These are phyloP conservation scores for Carex cristatella DNA, from an alignment of 176 grass and related monocot species.

Conservation along the genomic window DNA sequence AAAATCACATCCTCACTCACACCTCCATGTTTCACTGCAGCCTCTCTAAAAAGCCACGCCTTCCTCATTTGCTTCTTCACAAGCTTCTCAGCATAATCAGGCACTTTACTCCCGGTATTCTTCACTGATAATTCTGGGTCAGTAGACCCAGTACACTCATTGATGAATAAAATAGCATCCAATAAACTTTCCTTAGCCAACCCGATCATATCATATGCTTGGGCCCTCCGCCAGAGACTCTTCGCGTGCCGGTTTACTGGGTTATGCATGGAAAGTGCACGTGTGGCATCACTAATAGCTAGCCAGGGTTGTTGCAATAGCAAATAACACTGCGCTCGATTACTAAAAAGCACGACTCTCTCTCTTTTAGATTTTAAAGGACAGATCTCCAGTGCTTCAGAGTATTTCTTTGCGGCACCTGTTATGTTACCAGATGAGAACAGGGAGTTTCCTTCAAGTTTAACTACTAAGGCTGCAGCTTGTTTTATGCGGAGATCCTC, in stretches of 20 bases:
- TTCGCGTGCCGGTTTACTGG: constrained; percentile 63
- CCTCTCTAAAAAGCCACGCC: constrained; percentile 95
- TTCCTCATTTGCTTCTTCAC: constrained; percentile 97
- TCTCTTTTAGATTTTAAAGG: constrained; percentile 99
- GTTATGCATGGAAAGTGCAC: constrained; percentile 86
- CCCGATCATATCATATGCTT: constrained; percentile 98
- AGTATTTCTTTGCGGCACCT: constrained; percentile 86
- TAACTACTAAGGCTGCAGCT: constrained; percentile 93
- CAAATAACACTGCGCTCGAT: constrained; percentile 92
- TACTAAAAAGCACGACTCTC: constrained; percentile 92
- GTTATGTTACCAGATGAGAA: constrained; percentile 92
- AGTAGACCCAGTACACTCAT: constrained; percentile 79
- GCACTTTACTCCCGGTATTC: constrained; percentile 73
- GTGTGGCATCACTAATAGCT: constrained; percentile 86
- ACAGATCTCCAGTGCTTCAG: constrained; percentile 86
- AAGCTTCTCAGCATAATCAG: constrained; percentile 95
- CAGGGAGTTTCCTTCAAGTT: constrained; percentile 96
- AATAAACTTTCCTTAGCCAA: constrained; percentile 92
- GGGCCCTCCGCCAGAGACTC: constrained; percentile 96
- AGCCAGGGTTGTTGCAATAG: constrained; percentile 86
- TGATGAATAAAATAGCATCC: constrained; percentile 98
- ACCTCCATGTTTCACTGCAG: constrained; percentile 78
- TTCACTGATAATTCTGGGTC: constrained; percentile 82
- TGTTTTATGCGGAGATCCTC: constrained; percentile 98
- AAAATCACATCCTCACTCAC: constrained; percentile 50